phyloP scores from a whole-genome alignment of 1,284 basidiomycete species.

The Inonotus hispidus region DNA sequence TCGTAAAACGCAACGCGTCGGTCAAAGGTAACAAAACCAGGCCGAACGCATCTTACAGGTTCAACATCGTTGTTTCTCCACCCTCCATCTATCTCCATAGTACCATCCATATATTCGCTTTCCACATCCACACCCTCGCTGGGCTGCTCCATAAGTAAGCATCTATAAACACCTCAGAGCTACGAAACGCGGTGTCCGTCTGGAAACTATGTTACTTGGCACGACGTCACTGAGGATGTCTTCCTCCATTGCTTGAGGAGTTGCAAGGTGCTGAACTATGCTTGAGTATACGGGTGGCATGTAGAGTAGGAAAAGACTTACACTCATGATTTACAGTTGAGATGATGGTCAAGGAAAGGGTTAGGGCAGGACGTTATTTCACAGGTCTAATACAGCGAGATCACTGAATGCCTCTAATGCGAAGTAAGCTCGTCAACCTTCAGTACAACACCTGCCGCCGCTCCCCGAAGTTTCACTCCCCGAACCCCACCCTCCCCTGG shows the following conservation, averaged over 20 bases:
- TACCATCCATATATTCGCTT: conserved; percentile 55
- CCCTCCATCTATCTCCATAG: conserved; percentile 54
- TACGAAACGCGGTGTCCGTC: conserved; percentile 45
- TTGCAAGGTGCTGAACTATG: conserved; percentile 5
- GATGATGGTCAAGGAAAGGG: neutral
- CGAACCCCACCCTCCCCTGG: conserved; percentile 62
- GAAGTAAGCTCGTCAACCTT: conserved; percentile 74
- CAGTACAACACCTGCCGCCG: conserved; percentile 75
- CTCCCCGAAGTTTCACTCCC: conserved; percentile 54
- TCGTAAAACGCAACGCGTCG: conserved; percentile 7
- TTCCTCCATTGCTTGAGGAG: conserved; percentile 45
- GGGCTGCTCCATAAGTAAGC: conserved; percentile 36
- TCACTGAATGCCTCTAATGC: conserved; percentile 72
- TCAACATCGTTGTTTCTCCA: conserved; percentile 55
- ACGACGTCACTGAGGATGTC: conserved; percentile 78
- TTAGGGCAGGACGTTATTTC: neutral
- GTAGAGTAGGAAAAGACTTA: neutral
- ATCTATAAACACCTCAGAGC: conserved; percentile 11
- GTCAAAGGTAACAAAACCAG: neutral
- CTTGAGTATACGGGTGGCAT: neutral
- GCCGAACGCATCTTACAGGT: conserved; percentile 29
- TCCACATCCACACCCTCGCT: conserved; percentile 64
- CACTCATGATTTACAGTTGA: conserved; percentile 1
- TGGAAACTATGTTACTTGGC: conserved; percentile 77
- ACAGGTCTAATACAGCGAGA: conserved; percentile 22